A percentile compares a stretch with the other conserved stretches of the same genome.
phyloP scores from a whole-genome alignment of 805 yeast genomes.

The Lachancea thermotolerans region DNA sequence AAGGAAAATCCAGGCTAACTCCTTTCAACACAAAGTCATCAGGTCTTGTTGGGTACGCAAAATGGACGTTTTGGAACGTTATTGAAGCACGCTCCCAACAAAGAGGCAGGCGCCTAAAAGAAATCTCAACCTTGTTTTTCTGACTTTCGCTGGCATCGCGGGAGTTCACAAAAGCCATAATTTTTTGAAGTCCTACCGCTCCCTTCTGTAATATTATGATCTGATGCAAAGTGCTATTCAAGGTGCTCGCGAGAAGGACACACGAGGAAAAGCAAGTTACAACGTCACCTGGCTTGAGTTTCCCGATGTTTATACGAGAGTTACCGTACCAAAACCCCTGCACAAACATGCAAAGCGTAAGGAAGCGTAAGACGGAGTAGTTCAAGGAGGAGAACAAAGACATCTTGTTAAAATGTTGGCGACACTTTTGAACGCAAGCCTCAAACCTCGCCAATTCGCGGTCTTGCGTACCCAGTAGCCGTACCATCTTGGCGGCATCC shows the following conservation, averaged over 20 bases:
- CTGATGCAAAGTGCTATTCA: slow-evolving; percentile 50
- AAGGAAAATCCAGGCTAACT: slow-evolving; percentile 40
- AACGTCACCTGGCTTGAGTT: slow-evolving; percentile 53
- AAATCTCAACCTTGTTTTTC: not conserved
- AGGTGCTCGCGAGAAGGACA: slow-evolving; percentile 56
- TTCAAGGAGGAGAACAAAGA: slow-evolving; percentile 48
- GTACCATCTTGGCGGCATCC: slow-evolving; percentile 50
- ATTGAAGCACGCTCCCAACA: slow-evolving; percentile 26
- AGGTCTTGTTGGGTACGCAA: slow-evolving; percentile 56
- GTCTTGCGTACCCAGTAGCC: slow-evolving; percentile 50
- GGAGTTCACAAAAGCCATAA: slow-evolving; percentile 37
- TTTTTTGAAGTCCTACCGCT: slow-evolving; percentile 52
- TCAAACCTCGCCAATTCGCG: slow-evolving; percentile 44
- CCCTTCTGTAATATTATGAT: slow-evolving; percentile 64
- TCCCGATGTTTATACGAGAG: slow-evolving; percentile 47
- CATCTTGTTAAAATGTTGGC: slow-evolving; percentile 36
- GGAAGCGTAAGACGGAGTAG: slow-evolving; percentile 45
- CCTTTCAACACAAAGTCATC: slow-evolving; percentile 41
- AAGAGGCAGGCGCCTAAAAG: not conserved
- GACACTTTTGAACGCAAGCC: slow-evolving; percentile 25
- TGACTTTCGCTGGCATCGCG: not conserved
- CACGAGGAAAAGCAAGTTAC: slow-evolving; percentile 82
- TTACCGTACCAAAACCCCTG: slow-evolving; percentile 93
- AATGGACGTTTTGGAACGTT: slow-evolving; percentile 48
- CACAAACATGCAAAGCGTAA: slow-evolving; percentile 70